Percentiles rank a stretch among this genome's conserved stretches.
These are phyloP conservation scores for Naganishia friedmannii DNA, from an alignment of 768 basidiomycete genomes.

Conservation along the genomic window DNA sequence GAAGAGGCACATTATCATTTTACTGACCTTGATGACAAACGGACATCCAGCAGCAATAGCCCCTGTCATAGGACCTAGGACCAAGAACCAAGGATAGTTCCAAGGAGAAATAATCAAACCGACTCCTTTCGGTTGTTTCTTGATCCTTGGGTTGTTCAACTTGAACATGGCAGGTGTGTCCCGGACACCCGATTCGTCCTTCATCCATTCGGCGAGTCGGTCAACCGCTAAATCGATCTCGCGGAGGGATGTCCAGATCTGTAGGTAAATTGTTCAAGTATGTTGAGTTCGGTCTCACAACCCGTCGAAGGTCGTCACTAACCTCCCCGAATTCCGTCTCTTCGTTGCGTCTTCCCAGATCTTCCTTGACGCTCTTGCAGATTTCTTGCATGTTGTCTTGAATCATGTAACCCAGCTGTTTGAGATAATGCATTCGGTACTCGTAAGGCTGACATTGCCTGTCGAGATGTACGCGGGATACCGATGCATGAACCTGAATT, in stretches of 20 bases:
- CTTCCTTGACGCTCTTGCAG: slow-evolving; percentile 38
- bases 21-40: slow-evolving; percentile 46
- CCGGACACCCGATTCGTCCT: slow-evolving; percentile 39
- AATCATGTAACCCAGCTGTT: slow-evolving; percentile 49
- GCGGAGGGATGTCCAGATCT: slow-evolving; percentile 34
- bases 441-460: slow-evolving; percentile 33
- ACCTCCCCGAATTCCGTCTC: slow-evolving; percentile 44
- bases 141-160: slow-evolving; percentile 41
- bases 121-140: slow-evolving; percentile 50
- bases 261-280: neutral
- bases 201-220: slow-evolving; percentile 46
- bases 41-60: slow-evolving; percentile 53
- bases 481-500: slow-evolving; percentile 9
- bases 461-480: slow-evolving; percentile 14
- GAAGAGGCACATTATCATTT: neutral
- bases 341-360: slow-evolving; percentile 43
- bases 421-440: slow-evolving; percentile 47
- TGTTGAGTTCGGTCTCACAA: too few species aligned
- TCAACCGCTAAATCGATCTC: slow-evolving; percentile 48
- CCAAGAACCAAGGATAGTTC: slow-evolving; percentile 50
- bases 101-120: slow-evolving; percentile 38
- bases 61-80: slow-evolving; percentile 43
- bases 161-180: slow-evolving; percentile 47
- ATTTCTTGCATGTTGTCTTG: slow-evolving; percentile 47
- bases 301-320: too few species aligned